Percentiles rank a stretch among this genome's conserved stretches.
Evolutionary conservation across 208 protist genomes (phyloP).

Genomic region (Strigomonas culicis): DNA sequence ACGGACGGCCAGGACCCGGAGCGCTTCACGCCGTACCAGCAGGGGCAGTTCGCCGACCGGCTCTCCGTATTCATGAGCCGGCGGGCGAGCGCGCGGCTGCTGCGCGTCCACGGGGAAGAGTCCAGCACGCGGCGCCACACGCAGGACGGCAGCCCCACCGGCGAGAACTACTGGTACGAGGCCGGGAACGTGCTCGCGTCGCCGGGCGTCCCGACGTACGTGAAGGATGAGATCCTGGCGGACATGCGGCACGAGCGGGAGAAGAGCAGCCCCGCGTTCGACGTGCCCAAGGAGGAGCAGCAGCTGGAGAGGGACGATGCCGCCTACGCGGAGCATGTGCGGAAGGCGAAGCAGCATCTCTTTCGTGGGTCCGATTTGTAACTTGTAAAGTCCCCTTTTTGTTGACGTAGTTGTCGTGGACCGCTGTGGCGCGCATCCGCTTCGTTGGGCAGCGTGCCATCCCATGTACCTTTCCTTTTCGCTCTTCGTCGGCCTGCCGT

Average conservation of each 20-base stretch:
- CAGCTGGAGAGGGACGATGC: slow-evolving; percentile 29
- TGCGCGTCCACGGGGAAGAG: slow-evolving; percentile 53
- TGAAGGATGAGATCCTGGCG: slow-evolving; percentile 77
- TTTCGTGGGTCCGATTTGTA: slow-evolving; percentile 21
- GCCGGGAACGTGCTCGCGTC: slow-evolving; percentile 60
- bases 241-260: slow-evolving; percentile 61
- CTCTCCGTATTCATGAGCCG: slow-evolving; percentile 48
- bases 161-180: slow-evolving; percentile 88
- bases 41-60: slow-evolving; percentile 58
- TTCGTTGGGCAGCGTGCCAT: background rate
- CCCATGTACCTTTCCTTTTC: slow-evolving; percentile 6
- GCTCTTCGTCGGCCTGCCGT: too few species aligned
- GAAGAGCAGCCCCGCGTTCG: slow-evolving; percentile 52
- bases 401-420: background rate
- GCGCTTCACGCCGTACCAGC: slow-evolving; percentile 62
- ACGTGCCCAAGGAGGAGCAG: slow-evolving; percentile 36
- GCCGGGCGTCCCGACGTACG: slow-evolving; percentile 44
- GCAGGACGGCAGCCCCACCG: slow-evolving; percentile 73
- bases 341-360: slow-evolving; percentile 36
- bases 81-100: slow-evolving; percentile 47
- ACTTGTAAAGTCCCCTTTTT: background rate
- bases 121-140: slow-evolving; percentile 46
- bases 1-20: slow-evolving; percentile 60
- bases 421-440: background rate
- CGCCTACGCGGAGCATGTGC: slow-evolving; percentile 54